Evolutionary conservation across 2,329 filamentous ascomycete genomes (phyloP), one percentile per base, ranked within the genome.

Genomic region (Sarocladium strictum): DNA sequence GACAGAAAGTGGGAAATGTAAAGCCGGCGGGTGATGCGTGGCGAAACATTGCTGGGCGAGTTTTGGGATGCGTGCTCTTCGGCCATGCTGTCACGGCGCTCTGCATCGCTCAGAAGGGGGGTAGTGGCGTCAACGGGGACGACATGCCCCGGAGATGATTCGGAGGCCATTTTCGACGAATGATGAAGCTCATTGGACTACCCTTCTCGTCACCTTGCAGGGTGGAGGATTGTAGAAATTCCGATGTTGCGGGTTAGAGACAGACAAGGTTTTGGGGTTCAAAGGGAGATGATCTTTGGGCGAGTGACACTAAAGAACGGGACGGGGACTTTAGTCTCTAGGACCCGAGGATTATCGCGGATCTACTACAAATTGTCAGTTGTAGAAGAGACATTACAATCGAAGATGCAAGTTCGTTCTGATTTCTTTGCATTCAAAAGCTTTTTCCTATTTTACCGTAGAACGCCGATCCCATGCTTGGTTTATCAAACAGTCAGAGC

Each of bases 1-100:
- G 83, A 86, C 0, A 86, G 69, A 53, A 79, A 76, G 59, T 86
- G 83, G 0, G 83, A 86, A 1, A 72, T 62, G 61, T 84, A 86
- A 6, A 86, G 72, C 0, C 70, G 58, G 21, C 17, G 17, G 10
- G 47, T 19, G n/a, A 32, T 51, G 27, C 15, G 47, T 11, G 43
- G n/a, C 14, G 43, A 26, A 11, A 47, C 43, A 24, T 14, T 49
- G 23, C 43, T 32, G 5, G 43, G 27, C n/a, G 27, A 10, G 29
- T 4, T 11, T 14, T 23, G 47, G 29, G 26, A 17, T 19, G n/a
- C 17, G 17, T 32, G 2, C 15, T 21, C 26, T 4, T 33, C 47
- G 17, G 21, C 29, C n/a, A 7, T 12, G 19, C 11, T 23, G n/a
- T 27, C 43, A n/a, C n/a, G 35, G 17, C 35, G 35, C 17, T 38